Conservation (phyloP, 805 yeast species). For the Zygoascus flipseniorum region DNA sequence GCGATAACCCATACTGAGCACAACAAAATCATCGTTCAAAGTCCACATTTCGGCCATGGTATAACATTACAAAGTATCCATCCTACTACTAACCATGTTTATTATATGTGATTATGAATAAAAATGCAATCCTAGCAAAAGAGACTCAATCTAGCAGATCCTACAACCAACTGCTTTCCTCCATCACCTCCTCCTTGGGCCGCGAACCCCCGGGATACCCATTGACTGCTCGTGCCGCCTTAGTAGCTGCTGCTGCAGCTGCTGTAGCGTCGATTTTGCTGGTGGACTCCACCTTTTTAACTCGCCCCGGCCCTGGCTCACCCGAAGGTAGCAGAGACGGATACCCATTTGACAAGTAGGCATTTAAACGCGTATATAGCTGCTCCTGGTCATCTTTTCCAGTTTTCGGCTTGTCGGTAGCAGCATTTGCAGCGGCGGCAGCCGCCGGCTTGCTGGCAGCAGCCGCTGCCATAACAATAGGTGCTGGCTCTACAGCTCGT, state of each 20-base stretch:
- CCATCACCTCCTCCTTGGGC: slow-evolving; percentile 7
- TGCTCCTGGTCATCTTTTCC: not conserved
- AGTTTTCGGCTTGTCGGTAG: not conserved
- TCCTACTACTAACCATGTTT: not conserved
- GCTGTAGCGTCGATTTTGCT: slow-evolving; percentile 3
- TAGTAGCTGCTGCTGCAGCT: slow-evolving; percentile 5
- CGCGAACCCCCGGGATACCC: not conserved
- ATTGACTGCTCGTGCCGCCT: slow-evolving; percentile 1
- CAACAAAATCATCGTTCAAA: too few species aligned
- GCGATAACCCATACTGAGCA: too few species aligned
- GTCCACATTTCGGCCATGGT: too few species aligned
- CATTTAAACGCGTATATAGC: not conserved
- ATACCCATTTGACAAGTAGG: not conserved
- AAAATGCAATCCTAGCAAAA: not conserved
- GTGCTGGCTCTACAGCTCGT: not conserved
- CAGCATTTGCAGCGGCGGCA: not conserved
- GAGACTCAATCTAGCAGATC: not conserved
- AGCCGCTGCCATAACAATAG: not conserved
- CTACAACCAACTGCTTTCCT: not conserved
- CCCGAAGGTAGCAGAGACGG: not conserved
- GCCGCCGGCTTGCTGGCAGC: not conserved
- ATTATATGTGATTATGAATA: not conserved
- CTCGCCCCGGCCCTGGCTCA: not conserved
- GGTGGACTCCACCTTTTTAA: not conserved
- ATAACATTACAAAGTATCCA: too few species aligned